Evolutionary conservation across 2,329 filamentous ascomycete species (phyloP).

Genomic region (Venturia oleaginea): DNA sequence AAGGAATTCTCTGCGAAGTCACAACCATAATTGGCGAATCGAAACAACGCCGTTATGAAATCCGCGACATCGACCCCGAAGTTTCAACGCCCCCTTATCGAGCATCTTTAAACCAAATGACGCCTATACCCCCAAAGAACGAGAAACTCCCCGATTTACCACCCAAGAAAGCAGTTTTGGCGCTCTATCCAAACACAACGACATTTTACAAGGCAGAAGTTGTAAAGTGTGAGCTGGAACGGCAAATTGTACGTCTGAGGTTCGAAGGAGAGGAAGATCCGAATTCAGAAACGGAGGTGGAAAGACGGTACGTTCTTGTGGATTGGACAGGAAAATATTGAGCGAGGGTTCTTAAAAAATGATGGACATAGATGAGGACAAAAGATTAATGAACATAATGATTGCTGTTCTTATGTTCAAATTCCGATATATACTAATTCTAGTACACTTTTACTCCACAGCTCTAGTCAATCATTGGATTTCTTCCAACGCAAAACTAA

Average conservation of each 20-base stretch:
- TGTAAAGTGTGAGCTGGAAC: constrained; percentile 21
- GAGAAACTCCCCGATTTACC: constrained; percentile 32
- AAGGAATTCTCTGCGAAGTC: constrained; percentile 43
- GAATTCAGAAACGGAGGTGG: constrained; percentile 38
- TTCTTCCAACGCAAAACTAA: too few species aligned
- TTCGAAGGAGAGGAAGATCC: constrained; percentile 42
- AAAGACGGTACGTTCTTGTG: constrained; percentile 40
- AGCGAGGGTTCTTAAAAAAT: not conserved
- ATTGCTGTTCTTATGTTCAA: not conserved
- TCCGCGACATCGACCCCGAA: constrained; percentile 41
- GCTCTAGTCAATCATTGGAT: too few species aligned
- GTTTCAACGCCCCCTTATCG: constrained; percentile 31
- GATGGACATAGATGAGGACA: not conserved
- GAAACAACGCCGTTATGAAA: constrained; percentile 44
- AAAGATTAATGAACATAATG: not conserved
- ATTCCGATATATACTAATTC: too few species aligned
- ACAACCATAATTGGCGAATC: constrained; percentile 44
- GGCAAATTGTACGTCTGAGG: constrained; percentile 29
- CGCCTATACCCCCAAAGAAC: constrained; percentile 37
- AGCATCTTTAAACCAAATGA: constrained; percentile 38
- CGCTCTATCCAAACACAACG: constrained; percentile 43
- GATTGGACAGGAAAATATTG: constrained; percentile 13
- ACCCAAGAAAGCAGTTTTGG: constrained; percentile 36
- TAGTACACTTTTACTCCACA: too few species aligned
- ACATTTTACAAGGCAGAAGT: constrained; percentile 46